phyloP scores from a whole-genome alignment of 2,329 filamentous ascomycete genomes.

The Exserohilum turcica region DNA sequence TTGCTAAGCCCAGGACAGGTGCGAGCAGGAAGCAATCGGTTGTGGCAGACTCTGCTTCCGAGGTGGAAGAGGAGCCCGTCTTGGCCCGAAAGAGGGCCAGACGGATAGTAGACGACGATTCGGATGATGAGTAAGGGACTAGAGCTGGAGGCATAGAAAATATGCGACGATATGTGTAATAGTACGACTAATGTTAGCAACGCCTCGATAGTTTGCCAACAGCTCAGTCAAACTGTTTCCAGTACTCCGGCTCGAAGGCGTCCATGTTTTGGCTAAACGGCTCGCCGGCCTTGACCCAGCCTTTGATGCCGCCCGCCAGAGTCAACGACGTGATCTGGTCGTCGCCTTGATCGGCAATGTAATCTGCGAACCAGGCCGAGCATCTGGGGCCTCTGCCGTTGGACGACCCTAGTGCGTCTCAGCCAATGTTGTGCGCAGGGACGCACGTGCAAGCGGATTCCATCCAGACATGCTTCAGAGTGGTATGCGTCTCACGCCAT shows the following conservation, averaged over 20 bases:
- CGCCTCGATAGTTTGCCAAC: not conserved
- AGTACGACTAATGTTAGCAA: not conserved
- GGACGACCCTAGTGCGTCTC: slow-evolving; percentile 36
- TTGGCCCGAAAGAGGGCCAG: slow-evolving; percentile 31
- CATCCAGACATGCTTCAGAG: slow-evolving; percentile 2
- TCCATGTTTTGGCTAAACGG: slow-evolving; percentile 49
- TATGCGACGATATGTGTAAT: not conserved
- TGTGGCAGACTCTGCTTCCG: slow-evolving; percentile 32
- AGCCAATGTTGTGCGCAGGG: slow-evolving; percentile 10
- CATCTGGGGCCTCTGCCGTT: slow-evolving; percentile 44
- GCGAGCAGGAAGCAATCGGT: slow-evolving; percentile 22
- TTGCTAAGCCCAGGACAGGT: slow-evolving; percentile 13
- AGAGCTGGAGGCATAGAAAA: not conserved
- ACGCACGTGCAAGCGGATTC: not conserved
- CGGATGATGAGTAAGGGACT: slow-evolving; percentile 33
- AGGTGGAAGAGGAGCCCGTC: slow-evolving; percentile 30
- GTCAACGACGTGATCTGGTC: slow-evolving; percentile 50
- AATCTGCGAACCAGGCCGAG: slow-evolving; percentile 47
- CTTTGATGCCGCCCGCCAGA: slow-evolving; percentile 52
- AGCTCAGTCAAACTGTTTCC: slow-evolving; percentile 46
- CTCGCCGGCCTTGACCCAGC: slow-evolving; percentile 51
- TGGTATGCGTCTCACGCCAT: slow-evolving; percentile 28
- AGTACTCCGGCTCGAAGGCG: slow-evolving; percentile 49
- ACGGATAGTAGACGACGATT: slow-evolving; percentile 40
- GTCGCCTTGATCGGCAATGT: slow-evolving; percentile 42